Evolutionary conservation across 768 basidiomycete species (phyloP).

Genomic region (Tricholoma sp.): DNA sequence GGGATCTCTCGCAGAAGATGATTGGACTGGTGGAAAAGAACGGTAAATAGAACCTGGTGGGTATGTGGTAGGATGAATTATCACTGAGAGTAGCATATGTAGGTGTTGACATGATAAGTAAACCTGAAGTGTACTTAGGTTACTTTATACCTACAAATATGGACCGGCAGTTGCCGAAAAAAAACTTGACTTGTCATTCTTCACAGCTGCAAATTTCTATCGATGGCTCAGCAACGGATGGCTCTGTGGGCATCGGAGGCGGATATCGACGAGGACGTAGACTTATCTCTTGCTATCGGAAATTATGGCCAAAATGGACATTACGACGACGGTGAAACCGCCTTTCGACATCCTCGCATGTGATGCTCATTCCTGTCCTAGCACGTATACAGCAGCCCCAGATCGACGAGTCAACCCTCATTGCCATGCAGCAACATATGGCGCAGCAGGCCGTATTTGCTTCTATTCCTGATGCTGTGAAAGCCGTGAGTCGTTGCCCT

Average conservation of each 20-base stretch:
- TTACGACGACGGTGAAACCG: constrained; percentile 59
- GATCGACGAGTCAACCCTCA: constrained; percentile 64
- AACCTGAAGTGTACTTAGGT: too few species aligned
- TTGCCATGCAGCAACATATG: constrained; percentile 79
- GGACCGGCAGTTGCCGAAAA: constrained; percentile 26
- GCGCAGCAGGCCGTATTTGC: constrained; percentile 79
- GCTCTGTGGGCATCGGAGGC: constrained; percentile 74
- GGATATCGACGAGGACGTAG: constrained; percentile 79
- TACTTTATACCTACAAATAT: neutral
- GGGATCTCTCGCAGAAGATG: constrained; percentile 40
- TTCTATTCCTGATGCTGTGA: constrained; percentile 84
- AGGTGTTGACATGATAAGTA: too few species aligned
- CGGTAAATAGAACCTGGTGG: too few species aligned
- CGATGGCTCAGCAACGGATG: constrained; percentile 61
- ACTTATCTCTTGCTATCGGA: constrained; percentile 63
- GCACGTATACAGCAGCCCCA: constrained; percentile 52
- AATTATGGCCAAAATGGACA: constrained; percentile 63
- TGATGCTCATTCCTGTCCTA: constrained; percentile 17
- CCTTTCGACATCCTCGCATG: constrained; percentile 2
- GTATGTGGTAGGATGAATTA: too few species aligned
- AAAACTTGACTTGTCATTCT: constrained; percentile 18
- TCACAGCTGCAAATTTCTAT: constrained; percentile 15
- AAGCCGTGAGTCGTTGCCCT: constrained; percentile 52
- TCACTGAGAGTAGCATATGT: too few species aligned
- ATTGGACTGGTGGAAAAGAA: constrained; percentile 31